Base-by-base conservation (phyloP, 176 grass and related monocot species). In the Juncus inflexus region DNA sequence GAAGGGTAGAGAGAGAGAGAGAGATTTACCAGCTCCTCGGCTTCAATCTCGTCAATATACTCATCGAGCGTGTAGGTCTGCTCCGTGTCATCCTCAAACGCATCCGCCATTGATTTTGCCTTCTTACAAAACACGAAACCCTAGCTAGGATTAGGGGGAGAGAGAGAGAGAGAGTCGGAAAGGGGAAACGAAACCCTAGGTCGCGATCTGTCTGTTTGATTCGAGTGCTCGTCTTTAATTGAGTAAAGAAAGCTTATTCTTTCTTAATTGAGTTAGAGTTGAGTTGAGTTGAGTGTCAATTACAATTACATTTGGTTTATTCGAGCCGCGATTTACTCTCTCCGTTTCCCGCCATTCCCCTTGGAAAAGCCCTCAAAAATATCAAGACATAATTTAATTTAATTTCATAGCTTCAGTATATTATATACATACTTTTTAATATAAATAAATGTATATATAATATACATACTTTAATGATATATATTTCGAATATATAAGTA, bases 11-110 rank as follows among this genome's bases (percentile, higher is more conserved):
- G 15, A 36, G 2, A 4, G 54, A 42, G 2, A 61, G 2, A 13
- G 50, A 15, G 12, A 12, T 19, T 65, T 28, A 91, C 94, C 83
- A 89, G 82, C 74, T 99, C 94, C 74, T 84, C 70, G 10, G 87
- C 94, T 77, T 99, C 94, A 60, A 89, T 74, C 67, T 80, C 83
- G 45, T 99, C 80, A 51, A 99, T 86, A 87, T 80, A 99, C 83
- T 99, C 88, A n/a, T 15, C 50, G 70, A 99, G 76, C 74, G 88
- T 86, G 63, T 82, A 6, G 38, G 74, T 64, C 45, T 40, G 64
- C 64, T 99, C 94, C 9, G 57, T 66, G 67, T 97, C 88, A 50
- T 89, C 88, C 9, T 72, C 61, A 62, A 92, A 99, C 52, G 80
- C 75, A 60, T 82, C 81, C 7, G 55, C 80, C 94, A 92, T 92